Conservation (phyloP, 192 early-diverging fungal species). For the Coemansia pectinata region DNA sequence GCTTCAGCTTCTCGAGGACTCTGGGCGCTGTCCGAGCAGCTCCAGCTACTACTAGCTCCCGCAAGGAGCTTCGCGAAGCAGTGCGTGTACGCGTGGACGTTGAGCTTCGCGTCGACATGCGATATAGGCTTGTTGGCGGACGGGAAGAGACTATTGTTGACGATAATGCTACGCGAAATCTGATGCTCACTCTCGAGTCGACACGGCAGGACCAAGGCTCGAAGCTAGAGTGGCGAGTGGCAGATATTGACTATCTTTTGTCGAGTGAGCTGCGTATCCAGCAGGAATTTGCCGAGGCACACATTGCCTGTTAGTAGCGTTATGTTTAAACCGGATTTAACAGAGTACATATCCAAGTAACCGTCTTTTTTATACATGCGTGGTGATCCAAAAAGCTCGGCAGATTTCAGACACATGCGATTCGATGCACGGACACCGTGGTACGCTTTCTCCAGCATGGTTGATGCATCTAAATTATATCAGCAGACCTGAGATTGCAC, state of each 20-base stretch:
- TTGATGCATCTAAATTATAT: neutral
- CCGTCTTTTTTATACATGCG: neutral
- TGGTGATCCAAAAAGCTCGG: neutral
- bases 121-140: constrained; percentile 28
- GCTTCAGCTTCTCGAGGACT: constrained; percentile 22
- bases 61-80: neutral
- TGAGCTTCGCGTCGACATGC: constrained; percentile 33
- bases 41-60: neutral
- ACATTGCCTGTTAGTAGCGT: neutral
- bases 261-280: constrained; percentile 39
- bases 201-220: neutral
- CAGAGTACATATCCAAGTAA: neutral
- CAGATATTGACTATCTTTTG: constrained; percentile 46
- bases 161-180: constrained; percentile 41
- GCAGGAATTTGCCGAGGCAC: constrained; percentile 24
- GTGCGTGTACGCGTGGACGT: constrained; percentile 40
- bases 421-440: constrained; percentile 1
- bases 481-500: neutral
- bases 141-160: constrained; percentile 29
- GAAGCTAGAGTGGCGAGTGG: constrained; percentile 34
- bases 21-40: constrained; percentile 17
- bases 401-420: neutral
- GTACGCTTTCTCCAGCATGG: neutral
- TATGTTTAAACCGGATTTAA: neutral
- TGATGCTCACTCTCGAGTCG: constrained; percentile 43